Base-by-base conservation (phyloP, 345 rosid genomes). In the Ceriops tagal region DNA sequence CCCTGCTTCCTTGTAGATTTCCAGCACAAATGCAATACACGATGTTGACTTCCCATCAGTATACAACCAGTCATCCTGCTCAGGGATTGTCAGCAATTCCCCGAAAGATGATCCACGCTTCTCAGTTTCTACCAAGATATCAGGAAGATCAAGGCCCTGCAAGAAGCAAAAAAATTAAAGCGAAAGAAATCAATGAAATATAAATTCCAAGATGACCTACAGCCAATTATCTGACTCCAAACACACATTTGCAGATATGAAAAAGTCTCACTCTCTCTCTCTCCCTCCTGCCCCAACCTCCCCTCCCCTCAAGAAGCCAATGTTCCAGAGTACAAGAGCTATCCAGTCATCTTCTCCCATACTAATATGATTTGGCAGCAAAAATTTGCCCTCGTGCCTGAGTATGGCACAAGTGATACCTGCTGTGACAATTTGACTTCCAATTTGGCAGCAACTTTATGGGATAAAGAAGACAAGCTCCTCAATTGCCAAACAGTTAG, bases 1-100 rank as follows among this genome's bases (percentile, higher is more conserved):
- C n/a, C 99, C 97, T 30, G 91, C 97, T 71, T 80, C 99, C 84
- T 96, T 96, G 80, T 92, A 96, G 86, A 96, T 81, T 82, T 92
- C 97, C 43, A 92, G 98, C 73, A 92, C 72, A 62, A 92, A 96
- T 46, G 98, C 98, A 30, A 96, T 77, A 71, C 99, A 96, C 13
- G 99, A 90, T 58, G 96, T 79, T 5, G 99, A 96, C 81, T 86
- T 90, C 76, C 99, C 99, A 72, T 96, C 99, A 27, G 83, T 82
- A 64, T 96, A 92, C 63, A 85, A 16, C 99, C 99, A 96, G 70
- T 90, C 87, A 77, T 96, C 99, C 73, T 85, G 88, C 79, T 96
- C 99, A n/a, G 99, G 97, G 78, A 96, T 73, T n/a, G 96, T 78
- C 73, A 92, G 83, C 79, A 96, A 67, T 81, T 90, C 84, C 62